A percentile compares a stretch with the other conserved stretches of the same genome.
Evolutionary conservation across 1,139 yeast species (phyloP).

Genomic region (Taphrina communis): DNA sequence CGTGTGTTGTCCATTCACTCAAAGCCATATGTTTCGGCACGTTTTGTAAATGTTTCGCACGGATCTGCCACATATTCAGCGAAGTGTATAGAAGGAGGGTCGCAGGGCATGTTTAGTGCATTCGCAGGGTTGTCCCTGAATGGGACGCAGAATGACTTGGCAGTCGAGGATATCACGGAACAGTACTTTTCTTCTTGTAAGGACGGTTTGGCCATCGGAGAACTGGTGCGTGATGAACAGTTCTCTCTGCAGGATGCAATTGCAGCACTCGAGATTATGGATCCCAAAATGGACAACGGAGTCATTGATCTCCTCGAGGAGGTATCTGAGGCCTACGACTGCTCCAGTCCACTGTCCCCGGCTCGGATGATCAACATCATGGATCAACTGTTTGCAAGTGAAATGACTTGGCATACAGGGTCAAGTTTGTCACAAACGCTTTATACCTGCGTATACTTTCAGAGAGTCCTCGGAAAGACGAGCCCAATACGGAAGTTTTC

Average conservation of each 20-base stretch:
- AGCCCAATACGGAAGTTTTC: constrained; percentile 6
- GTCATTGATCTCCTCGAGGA: constrained; percentile 25
- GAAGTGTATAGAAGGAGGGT: neutral
- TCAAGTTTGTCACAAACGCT: constrained; percentile 42
- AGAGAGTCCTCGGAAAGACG: constrained; percentile 17
- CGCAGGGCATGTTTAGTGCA: neutral
- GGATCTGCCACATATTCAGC: neutral
- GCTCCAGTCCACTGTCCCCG: constrained; percentile 10
- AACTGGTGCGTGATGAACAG: constrained; percentile 36
- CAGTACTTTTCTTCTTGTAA: constrained; percentile 16
- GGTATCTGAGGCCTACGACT: constrained; percentile 11
- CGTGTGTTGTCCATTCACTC: too few species aligned
- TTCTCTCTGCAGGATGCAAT: constrained; percentile 43
- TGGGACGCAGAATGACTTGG: neutral
- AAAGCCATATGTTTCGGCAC: too few species aligned
- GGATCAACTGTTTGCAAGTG: constrained; percentile 38
- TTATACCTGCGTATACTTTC: constrained; percentile 38
- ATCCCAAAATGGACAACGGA: constrained; percentile 44
- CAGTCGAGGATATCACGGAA: constrained; percentile 20
- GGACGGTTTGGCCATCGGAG: constrained; percentile 34
- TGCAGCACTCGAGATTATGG: constrained; percentile 44
- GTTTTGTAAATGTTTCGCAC: too few species aligned
- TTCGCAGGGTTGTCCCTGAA: constrained; percentile 1
- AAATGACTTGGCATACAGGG: constrained; percentile 42
- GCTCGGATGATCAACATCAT: constrained; percentile 27